Base-by-base conservation (phyloP, 441 rosid genomes). In the Populus hybrid region DNA sequence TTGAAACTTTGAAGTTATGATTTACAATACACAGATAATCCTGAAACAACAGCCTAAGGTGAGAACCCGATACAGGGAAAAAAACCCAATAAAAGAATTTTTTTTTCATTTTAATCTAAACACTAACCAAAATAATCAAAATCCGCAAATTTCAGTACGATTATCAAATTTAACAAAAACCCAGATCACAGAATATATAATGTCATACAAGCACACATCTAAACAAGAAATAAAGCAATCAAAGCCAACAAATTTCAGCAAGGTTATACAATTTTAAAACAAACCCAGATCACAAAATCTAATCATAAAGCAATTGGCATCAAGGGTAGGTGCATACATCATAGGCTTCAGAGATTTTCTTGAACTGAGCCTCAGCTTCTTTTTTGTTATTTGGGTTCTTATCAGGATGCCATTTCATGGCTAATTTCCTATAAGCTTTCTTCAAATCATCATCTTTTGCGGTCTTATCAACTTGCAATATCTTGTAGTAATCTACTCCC, bases 321-420 rank as follows among this genome's bases (percentile, higher is more conserved):
- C 1, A 12, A 45, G 53, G 16, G 16, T 45, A 4, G 40, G 3
- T 36, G 45, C 74, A 72, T 82, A 92, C 97, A 84, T 92, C 95
- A 42, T 92, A 92, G 29, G 98, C 98, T 74, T 94, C 94, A 80
- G 94, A 89, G 86, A 94, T 89, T 84, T 91, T 90, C 83, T 94
- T 94, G 82, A 94, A 92, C 85, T 87, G 89, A 23, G 94, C 94
- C 76, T 94, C 98, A 40, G 97, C 93, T 14, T 92, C 95, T 40
- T 88, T 90, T 82, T 92, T 92, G 84, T 86, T 92, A 77, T 78
- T 88, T 11, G 92, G 97, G 80, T 91, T 93, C 86, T 93, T 89
- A 77, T 93, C 97, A 77, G 94, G 94, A 83, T 91, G 96, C 96
- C 96, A 92, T 72, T 90, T 93, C 98, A 93, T 92, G 42, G 95